Evolutionary conservation across 306 rosid genomes (phyloP).

Genomic region (cucumber (Cucumis sativus)): Cucumber_9930_V3 NC_026658.2:24034001-24034500

Average conservation of each 20-base stretch:
- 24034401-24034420: neutral
- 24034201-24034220: conserved; percentile 20
- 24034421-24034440: too few relatives aligned
- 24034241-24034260: conserved; percentile 42
- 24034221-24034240: conserved; percentile 36
- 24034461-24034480: too few relatives aligned
- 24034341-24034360: conserved; percentile 45
- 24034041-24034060: too few relatives aligned
- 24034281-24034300: conserved; percentile 36
- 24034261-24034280: conserved; percentile 46
- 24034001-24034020: neutral
- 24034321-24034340: conserved; percentile 34
- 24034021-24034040: neutral
- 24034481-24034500: too few relatives aligned
- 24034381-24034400: conserved; percentile 22
- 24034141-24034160: conserved; percentile 51
- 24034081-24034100: too few relatives aligned
- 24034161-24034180: conserved; percentile 15
- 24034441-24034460: too few relatives aligned
- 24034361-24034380: conserved; percentile 47
- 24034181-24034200: conserved; percentile 37
- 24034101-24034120: neutral
- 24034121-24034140: conserved; percentile 16
- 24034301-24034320: conserved; percentile 28
- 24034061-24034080: too few relatives aligned